These are phyloP conservation scores for Komagataella mondaviorum DNA, from an alignment of 805 yeast species.

Conservation along the genomic window DNA sequence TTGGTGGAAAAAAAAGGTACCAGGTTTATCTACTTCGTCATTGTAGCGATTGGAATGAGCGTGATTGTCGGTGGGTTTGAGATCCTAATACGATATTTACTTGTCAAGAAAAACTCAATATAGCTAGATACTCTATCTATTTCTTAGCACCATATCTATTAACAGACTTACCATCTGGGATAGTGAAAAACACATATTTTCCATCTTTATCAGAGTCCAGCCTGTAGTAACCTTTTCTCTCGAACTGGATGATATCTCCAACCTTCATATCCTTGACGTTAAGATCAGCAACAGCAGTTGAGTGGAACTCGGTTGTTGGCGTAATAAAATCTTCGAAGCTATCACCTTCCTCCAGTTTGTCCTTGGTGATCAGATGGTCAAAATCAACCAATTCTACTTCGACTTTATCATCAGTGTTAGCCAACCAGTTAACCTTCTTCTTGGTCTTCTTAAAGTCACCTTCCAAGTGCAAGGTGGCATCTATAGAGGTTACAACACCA, in stretches of 20 bases:
- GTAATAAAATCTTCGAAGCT: slow-evolving; percentile 87
- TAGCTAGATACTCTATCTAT: neutral
- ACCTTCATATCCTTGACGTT: slow-evolving; percentile 65
- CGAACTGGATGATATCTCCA: slow-evolving; percentile 88
- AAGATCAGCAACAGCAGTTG: slow-evolving; percentile 66
- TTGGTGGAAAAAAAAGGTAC: slow-evolving; percentile 90
- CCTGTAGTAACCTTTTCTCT: slow-evolving; percentile 93
- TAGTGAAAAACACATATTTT: slow-evolving; percentile 71
- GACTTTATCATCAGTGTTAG: slow-evolving; percentile 61
- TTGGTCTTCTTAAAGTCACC: slow-evolving; percentile 97
- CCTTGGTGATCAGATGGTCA: slow-evolving; percentile 91
- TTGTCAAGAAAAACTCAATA: slow-evolving; percentile 18
- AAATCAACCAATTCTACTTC: slow-evolving; percentile 77
- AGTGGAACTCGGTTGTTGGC: slow-evolving; percentile 72
- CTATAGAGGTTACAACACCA: slow-evolving; percentile 42
- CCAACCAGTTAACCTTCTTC: slow-evolving; percentile 91
- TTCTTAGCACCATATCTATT: slow-evolving; percentile 61
- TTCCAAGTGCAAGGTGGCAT: slow-evolving; percentile 74
- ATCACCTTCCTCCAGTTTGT: slow-evolving; percentile 89
- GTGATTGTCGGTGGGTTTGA: slow-evolving; percentile 67
- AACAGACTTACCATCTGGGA: slow-evolving; percentile 89
- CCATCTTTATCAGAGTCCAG: slow-evolving; percentile 54
- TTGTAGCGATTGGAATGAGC: slow-evolving; percentile 67
- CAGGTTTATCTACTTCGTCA: slow-evolving; percentile 81
- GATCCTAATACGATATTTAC: slow-evolving; percentile 43